Conservation (phyloP, 768 basidiomycete species). For the Termitomyces sp. region DNA sequence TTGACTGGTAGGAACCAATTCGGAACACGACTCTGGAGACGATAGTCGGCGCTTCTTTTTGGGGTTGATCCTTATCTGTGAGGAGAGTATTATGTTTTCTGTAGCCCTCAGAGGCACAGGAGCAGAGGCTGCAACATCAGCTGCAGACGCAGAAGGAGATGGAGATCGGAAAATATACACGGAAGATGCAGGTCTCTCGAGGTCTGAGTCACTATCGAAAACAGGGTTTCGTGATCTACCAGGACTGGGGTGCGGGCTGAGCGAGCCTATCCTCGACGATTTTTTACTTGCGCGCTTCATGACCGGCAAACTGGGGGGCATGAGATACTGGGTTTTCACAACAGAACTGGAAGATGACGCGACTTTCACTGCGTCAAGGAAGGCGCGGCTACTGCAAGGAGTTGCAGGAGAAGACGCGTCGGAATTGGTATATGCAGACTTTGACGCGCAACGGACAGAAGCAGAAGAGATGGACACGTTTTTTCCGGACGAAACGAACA, state of each 20-base stretch:
- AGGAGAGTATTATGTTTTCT: constrained; percentile 16
- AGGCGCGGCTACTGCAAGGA: neutral
- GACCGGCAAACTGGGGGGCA: constrained; percentile 1
- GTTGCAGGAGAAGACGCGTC: constrained; percentile 14
- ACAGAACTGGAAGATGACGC: constrained; percentile 13
- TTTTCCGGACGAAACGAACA: constrained; percentile 1
- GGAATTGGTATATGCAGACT: constrained; percentile 13
- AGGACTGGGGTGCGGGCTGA: constrained; percentile 4
- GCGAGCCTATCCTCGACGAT: neutral
- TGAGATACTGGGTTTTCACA: constrained; percentile 2
- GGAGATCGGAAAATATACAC: constrained; percentile 25
- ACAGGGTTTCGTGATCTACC: constrained; percentile 26
- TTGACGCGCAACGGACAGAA: constrained; percentile 3
- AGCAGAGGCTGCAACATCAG: constrained; percentile 2
- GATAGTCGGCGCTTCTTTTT: constrained; percentile 35
- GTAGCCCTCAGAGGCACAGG: constrained; percentile 15
- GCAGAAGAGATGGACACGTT: constrained; percentile 7
- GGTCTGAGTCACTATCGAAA: constrained; percentile 32
- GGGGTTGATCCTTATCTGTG: constrained; percentile 11
- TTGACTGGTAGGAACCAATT: constrained; percentile 57
- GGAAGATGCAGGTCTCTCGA: constrained; percentile 18
- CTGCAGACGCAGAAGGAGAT: constrained; percentile 9
- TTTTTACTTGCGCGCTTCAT: constrained; percentile 4
- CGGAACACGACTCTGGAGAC: constrained; percentile 19
- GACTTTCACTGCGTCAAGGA: constrained; percentile 16